Evolutionary conservation across 352 stramenopile species (phyloP).

Genomic region (Pythium rhizo-oryzae): DNA sequence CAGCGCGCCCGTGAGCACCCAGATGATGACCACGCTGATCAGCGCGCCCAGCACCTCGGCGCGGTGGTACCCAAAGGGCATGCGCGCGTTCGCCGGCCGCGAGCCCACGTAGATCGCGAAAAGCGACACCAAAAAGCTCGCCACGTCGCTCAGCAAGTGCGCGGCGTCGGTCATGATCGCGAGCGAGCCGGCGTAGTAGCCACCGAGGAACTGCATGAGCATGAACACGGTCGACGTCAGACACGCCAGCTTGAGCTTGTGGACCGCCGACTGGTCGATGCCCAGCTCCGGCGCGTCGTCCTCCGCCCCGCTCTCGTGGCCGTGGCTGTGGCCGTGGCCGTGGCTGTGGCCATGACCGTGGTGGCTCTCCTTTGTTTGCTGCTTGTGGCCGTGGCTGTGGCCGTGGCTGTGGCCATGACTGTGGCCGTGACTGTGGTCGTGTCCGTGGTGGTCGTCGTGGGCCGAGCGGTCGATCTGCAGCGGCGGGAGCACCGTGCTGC

Average conservation of each 20-base stretch:
- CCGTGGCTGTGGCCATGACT: conserved; percentile 12
- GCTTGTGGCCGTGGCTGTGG: conserved; percentile 35
- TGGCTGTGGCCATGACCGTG: conserved; percentile 15
- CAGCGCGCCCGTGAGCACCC: conserved; percentile 92
- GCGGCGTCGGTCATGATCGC: conserved; percentile 94
- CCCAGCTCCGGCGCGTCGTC: conserved; percentile 26
- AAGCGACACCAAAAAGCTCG: conserved; percentile 81
- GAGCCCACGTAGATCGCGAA: conserved; percentile 80
- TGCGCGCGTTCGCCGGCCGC: conserved; percentile 50
- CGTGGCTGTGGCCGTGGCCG: no score
- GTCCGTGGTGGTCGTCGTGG: conserved; percentile 31
- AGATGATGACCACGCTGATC: conserved; percentile 94
- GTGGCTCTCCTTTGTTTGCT: conserved; percentile 16
- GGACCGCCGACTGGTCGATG: conserved; percentile 52
- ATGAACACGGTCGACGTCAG: conserved; percentile 94
- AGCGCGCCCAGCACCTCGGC: conserved; percentile 97
- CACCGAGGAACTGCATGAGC: conserved; percentile 94
- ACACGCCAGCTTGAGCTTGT: conserved; percentile 75
- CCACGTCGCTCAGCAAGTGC: conserved; percentile 79
- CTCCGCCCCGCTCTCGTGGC: conserved; percentile 8
- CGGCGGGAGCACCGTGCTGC: conserved; percentile 20
- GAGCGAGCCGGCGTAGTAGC: conserved; percentile 93
- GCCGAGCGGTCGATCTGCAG: conserved; percentile 23
- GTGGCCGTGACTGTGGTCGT: conserved; percentile 38
- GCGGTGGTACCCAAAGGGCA: conserved; percentile 96